A percentile compares a stretch with the other conserved stretches of the same genome.
Conservation (phyloP, 805 yeast genomes). For the Myxozyma sirexii region DNA sequence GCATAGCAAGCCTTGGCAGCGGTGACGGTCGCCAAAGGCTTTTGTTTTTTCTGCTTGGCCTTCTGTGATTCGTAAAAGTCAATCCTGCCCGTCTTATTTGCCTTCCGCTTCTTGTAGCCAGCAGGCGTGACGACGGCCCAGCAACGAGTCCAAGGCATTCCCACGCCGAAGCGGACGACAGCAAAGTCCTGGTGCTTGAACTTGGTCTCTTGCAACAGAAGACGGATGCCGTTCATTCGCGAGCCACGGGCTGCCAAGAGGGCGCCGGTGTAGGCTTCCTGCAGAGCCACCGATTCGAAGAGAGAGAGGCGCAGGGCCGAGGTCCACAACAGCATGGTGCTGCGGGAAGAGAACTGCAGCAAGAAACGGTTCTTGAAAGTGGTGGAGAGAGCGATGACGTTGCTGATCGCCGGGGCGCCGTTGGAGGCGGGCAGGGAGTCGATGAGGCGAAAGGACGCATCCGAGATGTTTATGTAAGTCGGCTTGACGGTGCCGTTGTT, state of each 20-base stretch:
- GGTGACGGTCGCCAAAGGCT: slow-evolving; percentile 77
- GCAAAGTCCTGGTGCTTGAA: slow-evolving; percentile 93
- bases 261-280: slow-evolving; percentile 97
- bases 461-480: slow-evolving; percentile 85
- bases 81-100: slow-evolving; percentile 61
- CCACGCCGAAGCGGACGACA: slow-evolving; percentile 90
- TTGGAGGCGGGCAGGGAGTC: slow-evolving; percentile 37
- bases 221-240: slow-evolving; percentile 79
- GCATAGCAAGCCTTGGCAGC: slow-evolving; percentile 78
- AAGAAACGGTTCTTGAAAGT: slow-evolving; percentile 87
- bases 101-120: slow-evolving; percentile 49
- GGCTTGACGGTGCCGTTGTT: slow-evolving; percentile 61
- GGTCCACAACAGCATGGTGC: slow-evolving; percentile 73
- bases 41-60: slow-evolving; percentile 59
- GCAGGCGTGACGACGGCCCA: slow-evolving; percentile 77
- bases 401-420: slow-evolving; percentile 23
- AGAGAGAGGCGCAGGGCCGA: slow-evolving; percentile 78
- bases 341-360: slow-evolving; percentile 70
- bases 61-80: slow-evolving; percentile 83
- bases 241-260: slow-evolving; percentile 89
- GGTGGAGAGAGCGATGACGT: slow-evolving; percentile 79
- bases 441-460: slow-evolving; percentile 67
- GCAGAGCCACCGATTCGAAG: slow-evolving; percentile 79
- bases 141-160: slow-evolving; percentile 97
- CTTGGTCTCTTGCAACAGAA: slow-evolving; percentile 81